Conservation (phyloP, 768 basidiomycete species). For the Suillus subaureus region DNA sequence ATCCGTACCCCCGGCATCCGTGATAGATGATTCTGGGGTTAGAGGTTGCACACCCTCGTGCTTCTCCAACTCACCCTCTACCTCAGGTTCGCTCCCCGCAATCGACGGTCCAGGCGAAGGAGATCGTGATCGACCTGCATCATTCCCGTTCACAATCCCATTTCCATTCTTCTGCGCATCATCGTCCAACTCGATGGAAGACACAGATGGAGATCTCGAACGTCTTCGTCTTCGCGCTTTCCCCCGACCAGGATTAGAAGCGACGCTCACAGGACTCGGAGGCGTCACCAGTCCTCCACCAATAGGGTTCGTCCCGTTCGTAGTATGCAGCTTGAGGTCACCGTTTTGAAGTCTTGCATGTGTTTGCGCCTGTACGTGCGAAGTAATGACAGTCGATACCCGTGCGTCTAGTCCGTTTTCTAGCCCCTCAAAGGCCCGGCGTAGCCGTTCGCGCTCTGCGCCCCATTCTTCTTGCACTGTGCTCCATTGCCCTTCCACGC, state of each 20-base stretch:
- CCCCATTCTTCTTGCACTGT: conserved; percentile 81
- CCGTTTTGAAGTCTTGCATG: conserved; percentile 37
- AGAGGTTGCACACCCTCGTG: conserved; percentile 24
- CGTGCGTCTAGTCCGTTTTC: conserved; percentile 60
- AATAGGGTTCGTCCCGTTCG: conserved; percentile 19
- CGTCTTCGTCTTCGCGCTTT: conserved; percentile 45
- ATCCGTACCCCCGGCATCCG: conserved; percentile 22
- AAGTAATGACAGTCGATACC: conserved; percentile 36
- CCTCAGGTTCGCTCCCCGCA: conserved; percentile 32
- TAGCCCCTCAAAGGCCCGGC: conserved; percentile 79
- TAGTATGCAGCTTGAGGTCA: conserved; percentile 26
- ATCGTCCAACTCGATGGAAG: conserved; percentile 37
- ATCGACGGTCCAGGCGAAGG: conserved; percentile 29
- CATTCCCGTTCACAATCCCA: conserved; percentile 19
- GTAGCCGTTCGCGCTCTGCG: conserved; percentile 74
- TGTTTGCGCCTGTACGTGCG: conserved; percentile 34
- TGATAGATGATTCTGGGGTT: conserved; percentile 33
- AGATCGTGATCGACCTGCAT: conserved; percentile 24
- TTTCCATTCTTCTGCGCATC: conserved; percentile 17
- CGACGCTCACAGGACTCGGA: conserved; percentile 73
- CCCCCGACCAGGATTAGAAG: conserved; percentile 55
- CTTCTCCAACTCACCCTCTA: conserved; percentile 19
- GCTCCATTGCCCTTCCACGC: conserved; percentile 79
- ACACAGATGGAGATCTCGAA: conserved; percentile 37
- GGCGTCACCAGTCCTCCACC: conserved; percentile 68